Evolutionary conservation across 2,329 filamentous ascomycete species (phyloP).

Genomic region (Pseudogymnoascus sp.): DNA sequence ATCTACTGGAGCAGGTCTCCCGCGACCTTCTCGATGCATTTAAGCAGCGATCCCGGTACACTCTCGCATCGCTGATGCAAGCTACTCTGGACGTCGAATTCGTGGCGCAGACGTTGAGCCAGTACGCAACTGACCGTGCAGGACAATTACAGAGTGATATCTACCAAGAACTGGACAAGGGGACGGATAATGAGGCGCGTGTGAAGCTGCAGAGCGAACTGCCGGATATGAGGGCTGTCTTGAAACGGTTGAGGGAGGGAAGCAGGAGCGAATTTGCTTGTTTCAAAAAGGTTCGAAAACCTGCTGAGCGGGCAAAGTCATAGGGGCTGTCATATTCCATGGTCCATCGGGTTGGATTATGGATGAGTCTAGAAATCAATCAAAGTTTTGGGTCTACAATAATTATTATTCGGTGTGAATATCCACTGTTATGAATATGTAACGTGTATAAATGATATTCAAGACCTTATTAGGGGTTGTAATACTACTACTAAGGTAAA

Average conservation of each 20-base stretch:
- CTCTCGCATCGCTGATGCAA: slow-evolving; percentile 81
- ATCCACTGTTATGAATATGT: not conserved
- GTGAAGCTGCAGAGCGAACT: slow-evolving; percentile 75
- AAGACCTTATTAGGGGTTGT: not conserved
- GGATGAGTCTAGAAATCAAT: not conserved
- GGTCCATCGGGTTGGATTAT: not conserved
- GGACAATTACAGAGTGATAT: slow-evolving; percentile 79
- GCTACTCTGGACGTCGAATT: slow-evolving; percentile 97
- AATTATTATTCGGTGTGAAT: not conserved
- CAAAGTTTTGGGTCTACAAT: not conserved
- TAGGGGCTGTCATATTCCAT: not conserved
- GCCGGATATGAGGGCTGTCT: slow-evolving; percentile 75
- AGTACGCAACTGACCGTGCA: slow-evolving; percentile 79
- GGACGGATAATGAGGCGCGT: slow-evolving; percentile 81
- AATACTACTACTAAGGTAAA: too few species aligned
- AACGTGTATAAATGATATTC: too few species aligned
- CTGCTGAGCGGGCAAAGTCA: slow-evolving; percentile 1
- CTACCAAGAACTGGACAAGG: slow-evolving; percentile 80
- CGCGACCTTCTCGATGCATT: slow-evolving; percentile 76
- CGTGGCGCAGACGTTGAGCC: slow-evolving; percentile 81
- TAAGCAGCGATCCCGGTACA: slow-evolving; percentile 55
- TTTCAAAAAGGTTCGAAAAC: slow-evolving; percentile 50
- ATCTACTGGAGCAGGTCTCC: slow-evolving; percentile 76
- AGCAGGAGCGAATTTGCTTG: slow-evolving; percentile 84
- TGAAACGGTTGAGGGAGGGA: slow-evolving; percentile 75